phyloP scores from a whole-genome alignment of 495 filamentous ascomycete genomes.

The Glonium stellatum region DNA sequence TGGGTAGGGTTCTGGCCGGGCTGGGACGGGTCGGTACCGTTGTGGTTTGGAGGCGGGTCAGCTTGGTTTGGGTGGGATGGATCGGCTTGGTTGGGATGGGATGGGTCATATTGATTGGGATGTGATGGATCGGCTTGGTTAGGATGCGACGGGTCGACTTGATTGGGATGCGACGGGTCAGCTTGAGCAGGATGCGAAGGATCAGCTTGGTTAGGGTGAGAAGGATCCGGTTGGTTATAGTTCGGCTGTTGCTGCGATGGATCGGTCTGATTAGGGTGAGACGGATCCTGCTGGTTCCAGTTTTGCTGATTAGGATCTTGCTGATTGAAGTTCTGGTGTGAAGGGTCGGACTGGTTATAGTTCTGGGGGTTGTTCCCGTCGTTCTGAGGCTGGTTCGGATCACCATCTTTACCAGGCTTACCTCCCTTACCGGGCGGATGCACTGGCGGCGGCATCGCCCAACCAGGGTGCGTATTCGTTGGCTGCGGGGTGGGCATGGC shows the following conservation, averaged over 20 bases:
- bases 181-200: conserved; percentile 13
- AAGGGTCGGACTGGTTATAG: not conserved
- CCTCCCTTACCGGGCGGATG: not conserved
- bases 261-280: conserved; percentile 6
- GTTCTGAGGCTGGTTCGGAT: conserved; percentile 6
- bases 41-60: conserved; percentile 5
- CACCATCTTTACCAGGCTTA: not conserved
- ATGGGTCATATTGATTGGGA: conserved; percentile 6
- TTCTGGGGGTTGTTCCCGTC: not conserved
- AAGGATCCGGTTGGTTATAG: conserved; percentile 10
- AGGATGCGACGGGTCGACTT: conserved; percentile 11
- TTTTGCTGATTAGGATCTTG: not conserved
- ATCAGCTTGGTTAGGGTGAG: conserved; percentile 11
- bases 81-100: not conserved
- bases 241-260: conserved; percentile 7
- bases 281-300: not conserved
- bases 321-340: not conserved
- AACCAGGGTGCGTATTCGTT: not conserved
- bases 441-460: conserved; percentile 3
- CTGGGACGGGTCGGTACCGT: not conserved
- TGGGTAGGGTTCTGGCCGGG: not conserved
- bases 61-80: conserved; percentile 2
- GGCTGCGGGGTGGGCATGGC: not conserved
- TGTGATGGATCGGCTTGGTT: conserved; percentile 14
- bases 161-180: conserved; percentile 13